A percentile compares a stretch with the other conserved stretches of the same genome.
These are phyloP conservation scores for Pichia sp. DNA, from an alignment of 1,139 yeast genomes.

Conservation along the genomic window DNA sequence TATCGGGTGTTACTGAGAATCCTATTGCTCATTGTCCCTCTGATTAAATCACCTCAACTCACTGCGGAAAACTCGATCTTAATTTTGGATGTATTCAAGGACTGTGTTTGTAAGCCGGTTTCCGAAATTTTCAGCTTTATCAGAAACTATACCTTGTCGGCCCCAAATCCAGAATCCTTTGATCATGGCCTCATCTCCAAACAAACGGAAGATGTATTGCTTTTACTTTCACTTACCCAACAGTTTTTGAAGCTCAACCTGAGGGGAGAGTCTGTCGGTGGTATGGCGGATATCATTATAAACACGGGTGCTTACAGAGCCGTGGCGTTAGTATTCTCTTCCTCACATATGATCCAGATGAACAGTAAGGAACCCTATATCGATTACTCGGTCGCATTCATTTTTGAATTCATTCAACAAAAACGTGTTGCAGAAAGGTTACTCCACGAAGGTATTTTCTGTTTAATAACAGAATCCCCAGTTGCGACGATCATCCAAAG, in stretches of 20 bases:
- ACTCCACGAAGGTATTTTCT: constrained; percentile 57
- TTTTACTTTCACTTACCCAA: constrained; percentile 58
- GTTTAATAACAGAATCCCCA: constrained; percentile 68
- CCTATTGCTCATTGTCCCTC: constrained; percentile 40
- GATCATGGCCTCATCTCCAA: constrained; percentile 19
- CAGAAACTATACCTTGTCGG: constrained; percentile 46
- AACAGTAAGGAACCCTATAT: constrained; percentile 62
- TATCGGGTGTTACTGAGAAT: constrained; percentile 60
- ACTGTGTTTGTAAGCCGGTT: constrained; percentile 54
- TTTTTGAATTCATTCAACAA: constrained; percentile 61
- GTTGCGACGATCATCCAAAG: constrained; percentile 59
- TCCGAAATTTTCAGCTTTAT: constrained; percentile 46
- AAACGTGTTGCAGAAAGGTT: constrained; percentile 61
- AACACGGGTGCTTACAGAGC: constrained; percentile 58
- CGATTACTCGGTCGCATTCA: constrained; percentile 60
- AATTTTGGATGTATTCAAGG: constrained; percentile 48
- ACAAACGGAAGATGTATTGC: constrained; percentile 53
- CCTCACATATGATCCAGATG: constrained; percentile 54
- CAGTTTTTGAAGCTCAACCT: constrained; percentile 48
- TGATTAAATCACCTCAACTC: constrained; percentile 38
- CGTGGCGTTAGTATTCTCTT: constrained; percentile 58
- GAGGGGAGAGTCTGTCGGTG: constrained; percentile 40
- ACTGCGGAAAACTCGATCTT: constrained; percentile 44
- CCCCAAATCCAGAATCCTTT: constrained; percentile 30
- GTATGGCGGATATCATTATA: constrained; percentile 46